Evolutionary conservation across 2,329 filamentous ascomycete genomes (phyloP), one percentile per base, ranked within the genome.

Genomic region (Colletotrichum phormii): DNA sequence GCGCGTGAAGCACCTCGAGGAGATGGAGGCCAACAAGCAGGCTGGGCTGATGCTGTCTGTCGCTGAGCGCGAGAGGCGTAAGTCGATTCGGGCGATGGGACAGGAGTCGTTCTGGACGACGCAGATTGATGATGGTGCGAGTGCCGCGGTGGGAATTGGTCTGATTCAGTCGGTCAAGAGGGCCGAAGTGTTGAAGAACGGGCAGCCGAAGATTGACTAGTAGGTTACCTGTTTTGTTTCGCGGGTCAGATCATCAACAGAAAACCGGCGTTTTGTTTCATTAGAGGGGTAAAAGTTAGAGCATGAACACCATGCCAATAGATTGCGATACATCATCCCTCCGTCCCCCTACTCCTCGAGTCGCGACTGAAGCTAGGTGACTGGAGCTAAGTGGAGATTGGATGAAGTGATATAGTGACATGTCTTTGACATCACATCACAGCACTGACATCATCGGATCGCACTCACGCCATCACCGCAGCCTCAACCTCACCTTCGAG

Each of bases 91-190:
- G 5, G 78, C 79, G 0, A 76, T 76, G 26, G 79, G 80, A 7
- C 75, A 77, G 13, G 82, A 84, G 26, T 75, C 74, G 0, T 85
- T 86, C 64, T 86, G 83, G 81, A 85, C 81, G 9, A 84, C 80
- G 65, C 84, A 86, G 72, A 76, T 84, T 2, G 81, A 84, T 11
- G 82, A 82, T 0, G 84, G 83, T 0, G 75, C 77, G 26, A 85
- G 84, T 7, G 79, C 80, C 1, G 77, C 77, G 4, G 80, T 78
- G 5, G 84, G 82, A 0, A 69, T 81, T 4, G 75, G 75, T 0
- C 72, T 85, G 49, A 84, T 85, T 31, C 75, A 79, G 15, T 71
- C 80, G 55, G 77, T 77, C n/a, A 76, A 75, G 59, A 66, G 64
- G 73, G 59, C 65, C 26, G 74, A 72, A 35, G 49, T 65, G 9